These are phyloP conservation scores for Aspergillus thermomutatus DNA, from an alignment of 2,329 filamentous ascomycete species.

Conservation along the genomic window DNA sequence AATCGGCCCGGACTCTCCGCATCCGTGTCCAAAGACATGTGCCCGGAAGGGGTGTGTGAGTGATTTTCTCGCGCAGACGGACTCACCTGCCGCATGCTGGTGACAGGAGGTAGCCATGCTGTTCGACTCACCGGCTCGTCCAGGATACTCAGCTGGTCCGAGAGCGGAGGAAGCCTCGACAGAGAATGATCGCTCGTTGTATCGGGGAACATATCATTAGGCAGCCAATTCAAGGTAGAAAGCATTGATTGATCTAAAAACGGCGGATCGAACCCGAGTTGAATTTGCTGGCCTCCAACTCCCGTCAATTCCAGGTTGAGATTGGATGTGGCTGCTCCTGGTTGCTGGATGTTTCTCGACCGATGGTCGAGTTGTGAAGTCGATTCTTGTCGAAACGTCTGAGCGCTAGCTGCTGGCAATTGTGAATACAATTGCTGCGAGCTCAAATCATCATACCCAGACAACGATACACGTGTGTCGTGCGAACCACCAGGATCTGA, in stretches of 20 bases:
- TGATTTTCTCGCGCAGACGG: constrained; percentile 15
- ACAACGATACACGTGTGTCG: constrained; percentile 7
- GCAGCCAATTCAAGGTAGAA: constrained; percentile 38
- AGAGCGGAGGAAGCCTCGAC: constrained; percentile 13
- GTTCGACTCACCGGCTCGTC: constrained; percentile 17
- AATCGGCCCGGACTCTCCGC: constrained; percentile 18
- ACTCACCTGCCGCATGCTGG: constrained; percentile 12
- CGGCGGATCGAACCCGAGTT: constrained; percentile 23
- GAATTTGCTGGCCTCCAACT: constrained; percentile 13
- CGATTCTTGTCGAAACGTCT: constrained; percentile 6
- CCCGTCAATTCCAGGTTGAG: constrained; percentile 19
- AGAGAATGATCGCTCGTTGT: constrained; percentile 12
- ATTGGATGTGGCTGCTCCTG: constrained; percentile 5
- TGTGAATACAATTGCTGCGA: constrained; percentile 9
- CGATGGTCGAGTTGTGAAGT: constrained; percentile 5
- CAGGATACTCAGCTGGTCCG: constrained; percentile 14
- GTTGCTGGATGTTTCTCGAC: constrained; percentile 8
- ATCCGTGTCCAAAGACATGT: constrained; percentile 15
- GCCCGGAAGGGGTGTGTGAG: constrained; percentile 18
- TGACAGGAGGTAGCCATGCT: constrained; percentile 28
- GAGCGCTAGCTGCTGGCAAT: constrained; percentile 8
- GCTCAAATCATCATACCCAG: constrained; percentile 9
- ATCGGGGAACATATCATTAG: constrained; percentile 27
- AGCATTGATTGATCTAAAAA: constrained; percentile 25
- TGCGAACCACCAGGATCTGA: constrained; percentile 8